Conservation (phyloP, 129 eudicot species). For the Flaveria trinervia region DNA sequence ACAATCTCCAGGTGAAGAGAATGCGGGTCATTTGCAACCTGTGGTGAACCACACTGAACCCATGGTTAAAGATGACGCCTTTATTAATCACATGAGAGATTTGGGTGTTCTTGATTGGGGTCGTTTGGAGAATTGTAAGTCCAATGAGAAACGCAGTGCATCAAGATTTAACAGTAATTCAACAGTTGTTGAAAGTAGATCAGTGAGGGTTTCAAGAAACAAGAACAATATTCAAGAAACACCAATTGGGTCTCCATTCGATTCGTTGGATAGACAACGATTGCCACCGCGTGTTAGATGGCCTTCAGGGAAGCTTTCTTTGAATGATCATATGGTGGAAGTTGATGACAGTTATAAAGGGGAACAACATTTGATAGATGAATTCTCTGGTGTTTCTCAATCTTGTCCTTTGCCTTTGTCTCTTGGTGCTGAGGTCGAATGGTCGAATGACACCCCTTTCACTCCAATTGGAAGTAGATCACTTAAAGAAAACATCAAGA, state of each 20-base stretch:
- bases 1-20: no score
- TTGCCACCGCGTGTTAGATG: conserved; percentile 37
- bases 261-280: conserved; percentile 15
- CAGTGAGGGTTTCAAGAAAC: conserved; percentile 24
- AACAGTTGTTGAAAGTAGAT: conserved; percentile 23
- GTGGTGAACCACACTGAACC: conserved; percentile 15
- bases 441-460: conserved; percentile 18
- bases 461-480: conserved; percentile 27
- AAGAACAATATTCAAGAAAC: conserved; percentile 24
- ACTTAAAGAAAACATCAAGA: conserved; percentile 31
- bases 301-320: background rate
- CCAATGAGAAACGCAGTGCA: background rate
- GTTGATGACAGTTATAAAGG: no score
- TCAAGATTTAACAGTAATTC: background rate
- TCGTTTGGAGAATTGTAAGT: background rate
- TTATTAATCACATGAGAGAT: conserved; percentile 69
- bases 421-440: conserved; percentile 19
- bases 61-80: conserved; percentile 48
- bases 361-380: no score
- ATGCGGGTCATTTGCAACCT: no score
- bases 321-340: no score
- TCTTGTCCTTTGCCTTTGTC: conserved; percentile 78
- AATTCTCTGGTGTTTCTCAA: conserved; percentile 48
- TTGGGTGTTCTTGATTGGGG: conserved; percentile 2
- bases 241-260: conserved; percentile 22